These are phyloP conservation scores for Tillandsia leiboldiana DNA, from an alignment of 176 grass and related monocot genomes.

Conservation along the genomic window DNA sequence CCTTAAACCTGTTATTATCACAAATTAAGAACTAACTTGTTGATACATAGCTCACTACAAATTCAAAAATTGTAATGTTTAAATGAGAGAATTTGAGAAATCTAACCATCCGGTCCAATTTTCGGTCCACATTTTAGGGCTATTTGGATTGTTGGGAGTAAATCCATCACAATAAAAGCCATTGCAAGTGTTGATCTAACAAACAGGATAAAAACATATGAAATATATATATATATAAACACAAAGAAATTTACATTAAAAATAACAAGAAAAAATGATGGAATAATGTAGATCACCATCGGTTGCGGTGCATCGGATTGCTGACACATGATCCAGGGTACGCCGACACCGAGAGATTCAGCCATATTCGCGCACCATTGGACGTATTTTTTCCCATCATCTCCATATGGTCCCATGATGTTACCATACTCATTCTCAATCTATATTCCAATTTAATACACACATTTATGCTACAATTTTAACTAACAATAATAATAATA, in stretches of 20 bases:
- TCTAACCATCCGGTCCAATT: constrained; percentile 81
- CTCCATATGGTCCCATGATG: constrained; percentile 6
- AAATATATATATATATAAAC: too few species aligned
- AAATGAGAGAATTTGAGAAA: neutral
- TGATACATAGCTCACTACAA: neutral
- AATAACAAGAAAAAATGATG: too few species aligned
- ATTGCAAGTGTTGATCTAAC: constrained; percentile 79
- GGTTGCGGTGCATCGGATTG: constrained; percentile 35
- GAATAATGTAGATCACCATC: constrained; percentile 18
- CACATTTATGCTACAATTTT: too few species aligned
- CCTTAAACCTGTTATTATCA: constrained; percentile 55
- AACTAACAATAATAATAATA: too few species aligned
- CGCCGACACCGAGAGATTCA: constrained; percentile 24
- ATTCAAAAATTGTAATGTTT: neutral
- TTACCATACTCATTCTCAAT: constrained; percentile 74
- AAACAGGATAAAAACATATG: too few species aligned
- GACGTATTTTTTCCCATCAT: constrained; percentile 28
- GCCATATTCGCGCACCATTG: constrained; percentile 42
- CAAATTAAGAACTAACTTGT: neutral
- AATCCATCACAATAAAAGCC: constrained; percentile 67
- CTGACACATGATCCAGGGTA: constrained; percentile 72
- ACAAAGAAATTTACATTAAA: too few species aligned
- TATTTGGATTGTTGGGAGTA: constrained; percentile 41
- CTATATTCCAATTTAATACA: constrained; percentile 4
- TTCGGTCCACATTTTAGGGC: constrained; percentile 90